Conservation (phyloP, 768 basidiomycete genomes). For the Cystofilobasidium ferigula region DNA sequence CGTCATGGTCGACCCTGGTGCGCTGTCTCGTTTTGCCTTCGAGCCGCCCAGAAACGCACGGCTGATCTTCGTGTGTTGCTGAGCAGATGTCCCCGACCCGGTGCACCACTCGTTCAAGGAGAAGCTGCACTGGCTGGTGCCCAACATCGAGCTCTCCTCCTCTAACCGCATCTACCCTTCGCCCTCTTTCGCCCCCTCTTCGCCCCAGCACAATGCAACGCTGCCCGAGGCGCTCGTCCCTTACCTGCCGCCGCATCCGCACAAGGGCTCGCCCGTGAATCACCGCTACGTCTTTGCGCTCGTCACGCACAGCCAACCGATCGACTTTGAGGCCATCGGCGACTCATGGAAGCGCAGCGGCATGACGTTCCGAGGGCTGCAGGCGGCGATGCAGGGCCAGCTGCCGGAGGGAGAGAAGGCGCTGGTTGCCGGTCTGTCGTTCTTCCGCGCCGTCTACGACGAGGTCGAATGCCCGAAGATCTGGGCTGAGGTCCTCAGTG, state of each 20-base stretch:
- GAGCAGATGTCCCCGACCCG: conserved; percentile 69
- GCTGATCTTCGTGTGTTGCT: neutral
- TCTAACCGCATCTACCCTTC: conserved; percentile 39
- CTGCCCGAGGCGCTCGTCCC: conserved; percentile 34
- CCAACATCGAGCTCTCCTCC: conserved; percentile 64
- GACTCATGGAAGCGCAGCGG: neutral
- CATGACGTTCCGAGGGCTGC: conserved; percentile 5
- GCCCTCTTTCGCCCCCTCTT: conserved; percentile 25
- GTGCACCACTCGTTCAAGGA: conserved; percentile 53
- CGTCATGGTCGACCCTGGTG: conserved; percentile 77
- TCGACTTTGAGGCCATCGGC: neutral
- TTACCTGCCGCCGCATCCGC: conserved; percentile 86
- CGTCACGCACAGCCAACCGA: conserved; percentile 48
- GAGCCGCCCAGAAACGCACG: too few species aligned
- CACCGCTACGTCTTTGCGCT: conserved; percentile 78
- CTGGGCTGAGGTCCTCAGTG: conserved; percentile 24
- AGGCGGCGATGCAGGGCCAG: neutral
- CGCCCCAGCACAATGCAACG: conserved; percentile 15
- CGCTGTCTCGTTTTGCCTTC: neutral
- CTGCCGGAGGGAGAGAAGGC: neutral
- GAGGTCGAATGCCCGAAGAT: conserved; percentile 13
- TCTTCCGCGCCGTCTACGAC: conserved; percentile 18
- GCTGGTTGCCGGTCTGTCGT: conserved; percentile 7
- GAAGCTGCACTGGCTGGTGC: conserved; percentile 81
- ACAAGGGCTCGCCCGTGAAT: conserved; percentile 64